Base-by-base conservation (phyloP, 2,329 filamentous ascomycete species). In the Thelonectria discophora region DNA sequence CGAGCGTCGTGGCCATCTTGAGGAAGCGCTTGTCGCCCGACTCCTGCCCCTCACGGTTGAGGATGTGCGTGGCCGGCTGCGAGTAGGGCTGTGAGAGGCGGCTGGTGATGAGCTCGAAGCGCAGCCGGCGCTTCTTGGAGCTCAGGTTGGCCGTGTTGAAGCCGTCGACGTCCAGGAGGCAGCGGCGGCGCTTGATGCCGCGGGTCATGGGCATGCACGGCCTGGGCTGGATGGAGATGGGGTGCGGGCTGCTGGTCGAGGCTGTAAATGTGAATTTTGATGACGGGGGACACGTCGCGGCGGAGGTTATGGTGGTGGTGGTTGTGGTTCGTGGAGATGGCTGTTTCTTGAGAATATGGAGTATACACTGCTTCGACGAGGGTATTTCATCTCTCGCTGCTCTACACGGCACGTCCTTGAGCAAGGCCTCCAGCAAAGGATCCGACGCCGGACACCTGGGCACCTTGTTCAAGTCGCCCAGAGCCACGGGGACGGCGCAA, bases 21-120 rank as follows among this genome's bases (percentile, higher is more conserved):
- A 83, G 68, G 54, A 86, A 82, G 3, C 81, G 77, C 67, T 79
- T 82, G 64, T 83, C 80, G 5, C 81, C 79, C 1, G 74, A 66
- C 1, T 78, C 74, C 11, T 75, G 70, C 12, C 79, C 81, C 58
- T 86, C 87, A 24, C 88, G 84, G 73, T 88, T 86, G 54, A 89
- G 81, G 58, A 91, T 90, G 69, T 92, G 88, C 45, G 88, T 88
- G 3, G 90, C 87, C 0, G 90, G 90, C 27, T 85, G 80, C 0
- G 89, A 91, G 74, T 87, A 92, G 1, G 90, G 89, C 49, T 82
- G 84, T 10, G 89, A 91, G 1, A 92, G 85, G 8, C 88, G 84
- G 18, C 88, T 91, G 1, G 90, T 92, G 70, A 91, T 86, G 45
- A 92, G 81, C 18, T 84, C 76, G 2, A 86, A 78, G 1, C 88